Evolutionary conservation across 2,329 filamentous ascomycete genomes (phyloP).

Genomic region (Fusarium haematococcum): DNA sequence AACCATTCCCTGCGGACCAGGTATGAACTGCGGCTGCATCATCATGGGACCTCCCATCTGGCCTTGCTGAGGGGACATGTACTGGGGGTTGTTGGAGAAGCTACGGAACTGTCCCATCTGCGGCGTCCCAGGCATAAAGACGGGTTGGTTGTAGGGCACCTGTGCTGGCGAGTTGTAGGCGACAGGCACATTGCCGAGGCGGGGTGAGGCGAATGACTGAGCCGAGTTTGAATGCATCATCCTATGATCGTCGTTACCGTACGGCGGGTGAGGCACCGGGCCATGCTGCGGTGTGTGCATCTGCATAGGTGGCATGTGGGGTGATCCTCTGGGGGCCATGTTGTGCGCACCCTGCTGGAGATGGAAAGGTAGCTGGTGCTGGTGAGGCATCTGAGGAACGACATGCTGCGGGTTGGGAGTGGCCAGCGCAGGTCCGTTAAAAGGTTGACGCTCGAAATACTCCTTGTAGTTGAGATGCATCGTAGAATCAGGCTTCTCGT

Average conservation of each 20-base stretch:
- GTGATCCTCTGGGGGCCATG: conserved; percentile 75
- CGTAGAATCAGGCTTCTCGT: conserved; percentile 76
- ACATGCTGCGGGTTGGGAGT: conserved; percentile 78
- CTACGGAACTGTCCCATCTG: conserved; percentile 79
- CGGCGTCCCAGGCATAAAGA: conserved; percentile 77
- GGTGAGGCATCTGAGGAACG: conserved; percentile 80
- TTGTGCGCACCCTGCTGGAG: conserved; percentile 79
- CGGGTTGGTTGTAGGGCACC: conserved; percentile 77
- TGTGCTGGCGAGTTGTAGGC: conserved; percentile 78
- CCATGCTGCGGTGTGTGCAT: conserved; percentile 80
- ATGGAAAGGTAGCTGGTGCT: conserved; percentile 86
- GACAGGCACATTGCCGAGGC: conserved; percentile 77
- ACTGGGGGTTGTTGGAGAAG: conserved; percentile 77
- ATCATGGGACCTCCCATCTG: conserved; percentile 85
- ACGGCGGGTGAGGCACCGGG: conserved; percentile 73
- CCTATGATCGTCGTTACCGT: conserved; percentile 84
- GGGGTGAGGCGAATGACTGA: conserved; percentile 87
- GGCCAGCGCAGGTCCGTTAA: conserved; percentile 68
- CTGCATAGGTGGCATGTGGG: conserved; percentile 82
- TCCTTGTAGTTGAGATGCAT: conserved; percentile 78
- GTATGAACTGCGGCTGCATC: conserved; percentile 82
- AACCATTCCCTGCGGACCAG: conserved; percentile 76
- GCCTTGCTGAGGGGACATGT: conserved; percentile 75
- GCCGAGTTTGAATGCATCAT: conserved; percentile 90
- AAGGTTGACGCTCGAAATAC: conserved; percentile 78